phyloP scores from a whole-genome alignment of 768 basidiomycete genomes.

The Sarcomyxa edulis region DNA sequence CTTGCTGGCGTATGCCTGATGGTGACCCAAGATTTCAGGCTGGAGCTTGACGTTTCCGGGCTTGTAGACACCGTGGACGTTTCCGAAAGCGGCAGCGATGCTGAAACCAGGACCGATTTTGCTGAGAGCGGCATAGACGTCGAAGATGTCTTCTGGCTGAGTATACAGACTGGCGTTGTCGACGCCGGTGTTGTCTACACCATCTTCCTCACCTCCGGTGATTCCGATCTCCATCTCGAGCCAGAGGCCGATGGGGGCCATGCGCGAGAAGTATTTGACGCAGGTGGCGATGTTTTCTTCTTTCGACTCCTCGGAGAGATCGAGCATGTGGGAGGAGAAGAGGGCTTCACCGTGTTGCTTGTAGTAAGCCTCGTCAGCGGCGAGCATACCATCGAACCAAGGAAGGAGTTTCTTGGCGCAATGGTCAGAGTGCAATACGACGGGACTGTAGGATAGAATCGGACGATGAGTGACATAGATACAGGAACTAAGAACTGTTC shows the following conservation, averaged over 20 bases:
- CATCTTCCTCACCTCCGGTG: conserved; percentile 99
- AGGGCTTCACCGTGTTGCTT: conserved; percentile 82
- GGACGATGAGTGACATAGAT: too few species aligned
- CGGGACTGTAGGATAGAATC: conserved; percentile 53
- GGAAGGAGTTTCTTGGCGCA: conserved; percentile 97
- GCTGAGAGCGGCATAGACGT: conserved; percentile 82
- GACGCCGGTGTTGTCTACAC: conserved; percentile 94
- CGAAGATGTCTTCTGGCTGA: conserved; percentile 93
- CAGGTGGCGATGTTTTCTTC: conserved; percentile 94
- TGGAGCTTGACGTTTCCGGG: conserved; percentile 94
- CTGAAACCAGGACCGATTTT: conserved; percentile 90
- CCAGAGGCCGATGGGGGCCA: conserved; percentile 90
- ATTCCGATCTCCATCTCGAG: conserved; percentile 99
- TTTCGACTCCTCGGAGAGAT: conserved; percentile 88
- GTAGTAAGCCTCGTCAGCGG: conserved; percentile 90
- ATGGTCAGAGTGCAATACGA: conserved; percentile 97
- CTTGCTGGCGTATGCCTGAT: conserved; percentile 71
- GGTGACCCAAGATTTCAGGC: conserved; percentile 87
- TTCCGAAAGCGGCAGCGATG: conserved; percentile 97
- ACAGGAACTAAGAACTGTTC: conserved; percentile 1
- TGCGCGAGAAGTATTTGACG: conserved; percentile 90
- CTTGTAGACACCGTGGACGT: conserved; percentile 99
- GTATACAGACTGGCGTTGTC: conserved; percentile 96
- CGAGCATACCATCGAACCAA: conserved; percentile 99
- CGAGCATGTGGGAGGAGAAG: conserved; percentile 98